A percentile compares a stretch with the other conserved stretches of the same genome.
Evolutionary conservation across 495 filamentous ascomycete genomes (phyloP).

Genomic region (Amniculicola lignicola): DNA sequence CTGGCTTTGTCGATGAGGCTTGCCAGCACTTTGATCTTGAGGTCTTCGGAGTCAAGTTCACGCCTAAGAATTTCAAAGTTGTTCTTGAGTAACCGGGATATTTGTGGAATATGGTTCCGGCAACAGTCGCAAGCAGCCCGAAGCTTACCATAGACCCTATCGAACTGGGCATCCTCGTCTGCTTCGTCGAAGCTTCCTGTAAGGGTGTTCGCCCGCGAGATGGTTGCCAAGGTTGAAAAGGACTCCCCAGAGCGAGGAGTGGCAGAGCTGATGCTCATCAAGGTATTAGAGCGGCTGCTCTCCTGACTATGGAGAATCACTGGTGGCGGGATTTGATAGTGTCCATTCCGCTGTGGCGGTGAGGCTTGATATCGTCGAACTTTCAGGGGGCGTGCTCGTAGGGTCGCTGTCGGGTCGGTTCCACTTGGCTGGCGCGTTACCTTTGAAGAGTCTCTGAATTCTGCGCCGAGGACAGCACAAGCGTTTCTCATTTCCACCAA

Average conservation of each 20-base stretch:
- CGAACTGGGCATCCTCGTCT: slow-evolving; percentile 75
- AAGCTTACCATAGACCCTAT: slow-evolving; percentile 72
- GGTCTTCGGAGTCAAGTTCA: slow-evolving; percentile 23
- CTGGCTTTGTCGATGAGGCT: slow-evolving; percentile 51
- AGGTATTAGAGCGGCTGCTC: slow-evolving; percentile 43
- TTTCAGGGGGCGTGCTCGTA: slow-evolving; percentile 30
- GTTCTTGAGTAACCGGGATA: slow-evolving; percentile 59
- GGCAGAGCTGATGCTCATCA: slow-evolving; percentile 53
- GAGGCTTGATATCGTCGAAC: slow-evolving; percentile 30
- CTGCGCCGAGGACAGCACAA: slow-evolving; percentile 26
- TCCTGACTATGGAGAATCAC: slow-evolving; percentile 46
- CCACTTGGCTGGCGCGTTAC: slow-evolving; percentile 38
- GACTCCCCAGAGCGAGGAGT: slow-evolving; percentile 77
- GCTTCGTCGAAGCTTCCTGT: slow-evolving; percentile 57
- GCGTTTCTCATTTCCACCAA: slow-evolving; percentile 32
- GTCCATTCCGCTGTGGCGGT: slow-evolving; percentile 24
- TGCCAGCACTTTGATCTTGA: slow-evolving; percentile 44
- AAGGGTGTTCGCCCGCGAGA: slow-evolving; percentile 50
- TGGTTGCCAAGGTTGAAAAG: slow-evolving; percentile 57
- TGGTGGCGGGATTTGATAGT: slow-evolving; percentile 33
- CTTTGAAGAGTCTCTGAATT: slow-evolving; percentile 40
- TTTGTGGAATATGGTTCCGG: slow-evolving; percentile 61
- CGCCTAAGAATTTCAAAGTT: slow-evolving; percentile 49
- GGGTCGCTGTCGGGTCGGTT: slow-evolving; percentile 7
- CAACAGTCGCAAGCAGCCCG: slow-evolving; percentile 63